A percentile compares a stretch with the other conserved stretches of the same genome.
phyloP scores from a whole-genome alignment of 2,329 filamentous ascomycete genomes.

The Pseudogymnoascus sp. region DNA sequence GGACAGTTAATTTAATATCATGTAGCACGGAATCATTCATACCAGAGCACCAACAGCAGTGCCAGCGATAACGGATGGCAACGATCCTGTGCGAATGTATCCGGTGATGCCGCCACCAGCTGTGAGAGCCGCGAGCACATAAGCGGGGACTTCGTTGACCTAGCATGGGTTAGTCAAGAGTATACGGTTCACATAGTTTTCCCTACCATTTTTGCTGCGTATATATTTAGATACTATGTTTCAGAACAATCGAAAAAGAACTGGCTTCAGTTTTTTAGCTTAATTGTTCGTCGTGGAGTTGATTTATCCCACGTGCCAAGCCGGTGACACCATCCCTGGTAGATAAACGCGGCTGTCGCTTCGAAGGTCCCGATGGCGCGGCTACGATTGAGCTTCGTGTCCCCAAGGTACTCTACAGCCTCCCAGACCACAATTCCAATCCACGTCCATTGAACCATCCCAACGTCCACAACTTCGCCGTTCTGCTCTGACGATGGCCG shows the following conservation, averaged over 20 bases:
- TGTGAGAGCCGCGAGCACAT: conserved; percentile 72
- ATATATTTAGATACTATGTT: not conserved
- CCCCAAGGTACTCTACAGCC: conserved; percentile 19
- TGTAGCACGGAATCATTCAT: conserved; percentile 21
- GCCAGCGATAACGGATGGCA: conserved; percentile 82
- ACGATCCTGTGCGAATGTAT: conserved; percentile 75
- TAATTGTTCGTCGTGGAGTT: conserved; percentile 1
- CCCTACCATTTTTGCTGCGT: not conserved
- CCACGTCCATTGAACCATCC: not conserved
- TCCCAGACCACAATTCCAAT: conserved; percentile 2
- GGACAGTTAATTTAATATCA: not conserved
- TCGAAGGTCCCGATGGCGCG: conserved; percentile 11
- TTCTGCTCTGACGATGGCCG: conserved; percentile 38
- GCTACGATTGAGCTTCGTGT: conserved; percentile 26
- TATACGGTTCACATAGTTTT: not conserved
- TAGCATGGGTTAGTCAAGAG: conserved; percentile 13
- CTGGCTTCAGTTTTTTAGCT: not conserved
- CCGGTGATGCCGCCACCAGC: conserved; percentile 83
- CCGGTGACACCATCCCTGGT: conserved; percentile 2
- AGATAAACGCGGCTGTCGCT: conserved; percentile 9
- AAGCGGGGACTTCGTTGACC: conserved; percentile 58
- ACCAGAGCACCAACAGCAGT: conserved; percentile 69
- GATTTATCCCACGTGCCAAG: not conserved
- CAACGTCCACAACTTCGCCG: conserved; percentile 20
- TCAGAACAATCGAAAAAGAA: not conserved